Conservation (phyloP, 495 filamentous ascomycete species). For the Aspergillus cristatus region DNA sequence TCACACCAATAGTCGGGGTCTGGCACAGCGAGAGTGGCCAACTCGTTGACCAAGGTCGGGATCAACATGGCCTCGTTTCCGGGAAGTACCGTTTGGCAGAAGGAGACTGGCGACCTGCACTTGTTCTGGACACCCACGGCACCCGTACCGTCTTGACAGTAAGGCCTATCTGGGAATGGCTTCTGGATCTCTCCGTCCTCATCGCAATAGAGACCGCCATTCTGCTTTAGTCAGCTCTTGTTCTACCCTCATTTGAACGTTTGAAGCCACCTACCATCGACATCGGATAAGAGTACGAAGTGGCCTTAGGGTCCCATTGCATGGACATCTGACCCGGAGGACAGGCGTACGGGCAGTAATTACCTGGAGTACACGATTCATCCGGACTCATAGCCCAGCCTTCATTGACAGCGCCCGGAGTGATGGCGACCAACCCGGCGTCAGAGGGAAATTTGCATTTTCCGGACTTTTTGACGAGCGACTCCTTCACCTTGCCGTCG, state of each 20-base stretch:
- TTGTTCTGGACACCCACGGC: conserved; percentile 56
- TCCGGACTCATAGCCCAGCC: conserved; percentile 82
- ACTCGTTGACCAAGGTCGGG: conserved; percentile 52
- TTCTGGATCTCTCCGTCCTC: conserved; percentile 56
- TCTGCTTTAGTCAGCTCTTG: too few species aligned
- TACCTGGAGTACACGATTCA: conserved; percentile 57
- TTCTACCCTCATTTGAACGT: not conserved
- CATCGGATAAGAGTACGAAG: conserved; percentile 55
- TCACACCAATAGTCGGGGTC: conserved; percentile 59
- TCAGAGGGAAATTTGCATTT: conserved; percentile 58
- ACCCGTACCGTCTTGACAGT: conserved; percentile 66
- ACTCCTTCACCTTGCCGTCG: conserved; percentile 14
- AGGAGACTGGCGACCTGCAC: conserved; percentile 50
- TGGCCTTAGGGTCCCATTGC: conserved; percentile 68
- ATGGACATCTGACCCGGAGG: conserved; percentile 65
- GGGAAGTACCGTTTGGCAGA: conserved; percentile 77
- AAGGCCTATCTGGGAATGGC: conserved; percentile 58
- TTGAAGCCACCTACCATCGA: conserved; percentile 55
- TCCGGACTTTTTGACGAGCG: conserved; percentile 40
- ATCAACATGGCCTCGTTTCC: conserved; percentile 89
- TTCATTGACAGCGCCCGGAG: conserved; percentile 54
- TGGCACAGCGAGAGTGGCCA: conserved; percentile 58
- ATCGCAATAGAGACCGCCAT: conserved; percentile 71
- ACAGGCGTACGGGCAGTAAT: conserved; percentile 73
- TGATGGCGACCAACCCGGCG: conserved; percentile 59